Evolutionary conservation across 2,329 filamentous ascomycete species (phyloP), one percentile per base, ranked within the genome.

Genomic region (Calonectria pseudoturangicola): DNA sequence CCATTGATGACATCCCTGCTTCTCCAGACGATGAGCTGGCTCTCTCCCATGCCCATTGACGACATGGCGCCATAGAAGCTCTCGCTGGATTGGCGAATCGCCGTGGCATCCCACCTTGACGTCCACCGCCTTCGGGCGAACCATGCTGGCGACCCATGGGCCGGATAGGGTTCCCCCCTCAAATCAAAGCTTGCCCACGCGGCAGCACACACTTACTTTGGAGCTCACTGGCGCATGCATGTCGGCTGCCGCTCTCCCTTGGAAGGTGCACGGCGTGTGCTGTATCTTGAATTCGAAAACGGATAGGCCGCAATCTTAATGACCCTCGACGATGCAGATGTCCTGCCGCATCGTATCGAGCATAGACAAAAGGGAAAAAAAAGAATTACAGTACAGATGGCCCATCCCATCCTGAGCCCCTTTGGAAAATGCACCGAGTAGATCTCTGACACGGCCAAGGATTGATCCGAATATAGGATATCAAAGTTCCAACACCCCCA

Each of bases 321-420:
- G 68, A 63, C 76, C 76, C 48, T 72, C 71, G 77, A 76, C 72
- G 73, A 74, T 62, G 70, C 78, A 77, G 70, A 71, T 73, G 67
- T 18, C 75, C 74, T 79, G 78, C 71, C 60, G 76, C 77, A 76
- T 73, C 69, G 76, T 77, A 76, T 73, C 69, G 58, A 54, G 65
- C 66, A 73, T 65, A 56, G 33, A 18, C 51, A 25, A 41, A 25
- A 27, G 54, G n/a, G 25, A 60, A 58, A 45, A 41, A 74, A 36
- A 33, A 33, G 30, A 13, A 47, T 60, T 66, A 67, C 60, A 68
- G 58, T 66, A 41, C 48, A 69, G 62, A 63, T 66, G 48, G 65
- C 21, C 60, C 58, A 66, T 36, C 39, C 36, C 68, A 73, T 21
- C 60, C 56, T 70, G 67, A 58, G 58, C 63, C 68, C 68, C 48